Evolutionary conservation across 2,329 filamentous ascomycete genomes (phyloP), one percentile per base, ranked within the genome.

Genomic region (Tricladium varicosporioides): DNA sequence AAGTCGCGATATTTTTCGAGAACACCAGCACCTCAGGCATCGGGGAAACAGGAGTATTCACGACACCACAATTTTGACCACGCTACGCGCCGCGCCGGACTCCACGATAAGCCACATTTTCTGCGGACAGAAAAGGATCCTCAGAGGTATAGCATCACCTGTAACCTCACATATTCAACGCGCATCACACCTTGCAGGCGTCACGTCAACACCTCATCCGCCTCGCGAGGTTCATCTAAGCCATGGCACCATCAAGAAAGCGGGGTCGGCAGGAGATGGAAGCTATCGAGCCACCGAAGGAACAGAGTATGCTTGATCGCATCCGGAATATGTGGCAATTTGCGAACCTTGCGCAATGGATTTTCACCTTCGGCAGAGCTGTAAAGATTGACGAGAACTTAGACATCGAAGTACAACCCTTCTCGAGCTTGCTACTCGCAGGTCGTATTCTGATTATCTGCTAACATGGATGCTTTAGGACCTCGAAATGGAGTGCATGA

Each of bases 271-370:
- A 75, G 66, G 77, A 80, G 63, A 71, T 72, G 63, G 75, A 75
- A 57, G 58, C 58, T 46, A 62, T 61, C 43, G 65, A 69, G 43
- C 36, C 19, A 58, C 69, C 60, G 62, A 71, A 61, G 46, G 71
- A 63, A 62, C 68, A 45, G 45, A 65, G 51, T 15, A 66, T 85
- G 54, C 78, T 95, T 27, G 76, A 84, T 57, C 85, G 80, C 63
- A 82, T 97, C 64, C 85, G 93, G 61, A 94, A 90, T 71, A 92
- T 90, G 81, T 97, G 93, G 92, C 89, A 97, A 73, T 97, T 97
- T 74, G 91, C 93, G 60, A 93, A 92, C 69, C 77, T 97, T 7
- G 92, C 88, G 75, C 93, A 99, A 75, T 99, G 92, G 82, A 90
- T 97, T 60, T 89, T 87, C 71, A 84, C 93, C 43, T 99, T 99